Percentiles rank a stretch among this genome's conserved stretches.
These are phyloP conservation scores for Mycosarcoma maydis DNA, from an alignment of 1,284 basidiomycete species.

Conservation along the genomic window DNA sequence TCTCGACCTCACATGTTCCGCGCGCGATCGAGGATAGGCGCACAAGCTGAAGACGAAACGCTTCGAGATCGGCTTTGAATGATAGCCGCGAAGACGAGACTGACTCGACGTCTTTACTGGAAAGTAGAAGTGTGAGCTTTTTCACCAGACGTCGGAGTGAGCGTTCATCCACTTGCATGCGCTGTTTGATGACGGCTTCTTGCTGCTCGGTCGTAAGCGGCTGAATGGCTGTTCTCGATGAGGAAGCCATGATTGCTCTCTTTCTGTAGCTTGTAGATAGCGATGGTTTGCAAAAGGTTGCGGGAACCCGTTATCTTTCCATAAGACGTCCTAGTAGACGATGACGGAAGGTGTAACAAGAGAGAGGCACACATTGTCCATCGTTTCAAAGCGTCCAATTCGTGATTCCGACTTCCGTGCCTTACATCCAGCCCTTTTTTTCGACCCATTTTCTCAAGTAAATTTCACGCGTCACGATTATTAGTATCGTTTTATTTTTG, in stretches of 20 bases:
- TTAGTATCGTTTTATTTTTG: no score
- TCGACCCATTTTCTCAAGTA: no score
- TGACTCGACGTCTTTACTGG: conserved; percentile 18
- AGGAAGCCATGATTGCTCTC: conserved; percentile 25
- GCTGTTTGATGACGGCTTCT: conserved; percentile 35
- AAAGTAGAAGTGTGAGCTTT: conserved; percentile 31
- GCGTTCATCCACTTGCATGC: conserved; percentile 42
- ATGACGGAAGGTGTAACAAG: no score
- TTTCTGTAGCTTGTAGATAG: no score
- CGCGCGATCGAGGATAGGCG: conserved; percentile 28
- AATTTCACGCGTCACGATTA: no score
- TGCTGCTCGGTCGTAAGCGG: conserved; percentile 39
- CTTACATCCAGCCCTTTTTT: no score
- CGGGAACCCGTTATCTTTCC: no score
- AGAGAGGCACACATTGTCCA: no score
- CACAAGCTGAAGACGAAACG: conserved; percentile 15
- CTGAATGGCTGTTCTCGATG: conserved; percentile 16
- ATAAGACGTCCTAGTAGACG: no score
- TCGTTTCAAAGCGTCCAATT: no score
- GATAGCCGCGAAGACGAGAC: conserved; percentile 21
- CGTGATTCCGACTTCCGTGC: no score
- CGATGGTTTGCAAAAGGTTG: no score
- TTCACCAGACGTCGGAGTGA: conserved; percentile 32
- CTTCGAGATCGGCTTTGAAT: conserved; percentile 42
- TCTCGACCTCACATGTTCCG: conserved; percentile 24